Conservation (phyloP, 345 rosid species). For the Angophora floribunda region DNA sequence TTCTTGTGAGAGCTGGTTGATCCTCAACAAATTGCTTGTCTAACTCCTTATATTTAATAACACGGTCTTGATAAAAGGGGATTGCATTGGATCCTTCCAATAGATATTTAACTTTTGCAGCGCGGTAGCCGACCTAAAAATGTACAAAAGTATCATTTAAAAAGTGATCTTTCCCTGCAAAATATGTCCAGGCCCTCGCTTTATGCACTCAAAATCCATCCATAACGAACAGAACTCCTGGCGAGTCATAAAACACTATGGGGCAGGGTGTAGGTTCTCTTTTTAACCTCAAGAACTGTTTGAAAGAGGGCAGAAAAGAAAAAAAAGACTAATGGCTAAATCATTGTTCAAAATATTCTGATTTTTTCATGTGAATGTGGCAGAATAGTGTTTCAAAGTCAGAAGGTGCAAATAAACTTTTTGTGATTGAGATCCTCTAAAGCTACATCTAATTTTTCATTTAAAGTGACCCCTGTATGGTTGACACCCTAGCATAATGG, state of each 20-base stretch:
- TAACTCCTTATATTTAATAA: not conserved
- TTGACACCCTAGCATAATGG: too few species aligned
- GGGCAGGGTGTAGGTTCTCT: not conserved
- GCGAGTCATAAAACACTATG: not conserved
- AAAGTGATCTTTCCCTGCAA: not conserved
- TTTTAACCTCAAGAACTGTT: not conserved
- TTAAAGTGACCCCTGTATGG: too few species aligned
- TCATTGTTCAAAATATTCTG: not conserved
- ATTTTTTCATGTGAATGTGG: too few species aligned
- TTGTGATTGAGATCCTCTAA: too few species aligned
- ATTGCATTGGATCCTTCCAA: not conserved
- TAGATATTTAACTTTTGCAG: not conserved
- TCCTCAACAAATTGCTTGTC: not conserved
- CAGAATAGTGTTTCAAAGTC: too few species aligned
- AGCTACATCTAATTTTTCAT: too few species aligned
- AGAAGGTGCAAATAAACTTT: too few species aligned
- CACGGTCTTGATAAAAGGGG: fast-evolving
- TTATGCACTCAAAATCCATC: not conserved
- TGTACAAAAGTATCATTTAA: not conserved
- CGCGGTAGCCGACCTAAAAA: not conserved
- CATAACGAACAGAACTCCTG: not conserved
- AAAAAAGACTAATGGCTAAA: not conserved
- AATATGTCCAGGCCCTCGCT: not conserved
- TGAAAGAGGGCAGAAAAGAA: not conserved
- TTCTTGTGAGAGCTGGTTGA: not conserved